Evolutionary conservation across 805 yeast genomes (phyloP), one percentile per base, ranked within the genome.

Genomic region (Ogataea chonburiensis): DNA sequence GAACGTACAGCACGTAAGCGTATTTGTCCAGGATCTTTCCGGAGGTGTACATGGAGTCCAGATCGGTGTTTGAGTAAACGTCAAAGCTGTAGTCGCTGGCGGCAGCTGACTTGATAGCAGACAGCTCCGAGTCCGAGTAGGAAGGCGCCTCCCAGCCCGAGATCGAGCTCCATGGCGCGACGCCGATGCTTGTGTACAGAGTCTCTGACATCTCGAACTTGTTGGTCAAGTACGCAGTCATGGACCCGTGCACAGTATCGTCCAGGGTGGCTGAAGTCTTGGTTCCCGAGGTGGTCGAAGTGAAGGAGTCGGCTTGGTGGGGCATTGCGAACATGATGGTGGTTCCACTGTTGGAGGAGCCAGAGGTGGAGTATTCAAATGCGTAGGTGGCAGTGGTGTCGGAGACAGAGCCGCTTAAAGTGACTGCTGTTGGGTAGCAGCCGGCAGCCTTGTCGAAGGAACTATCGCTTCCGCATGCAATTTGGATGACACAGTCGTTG

Each of bases 11-110:
- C 24, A 89, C 71, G 71, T 85, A 81, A 0, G 96, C 95, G 64
- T 81, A 89, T 63, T 88, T 89, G 49, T 87, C 95, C 43, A 87
- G 66, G 27, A 77, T 69, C 61, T 89, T 89, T n/a, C 97, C 98
- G 9, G 91, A 73, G 18, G 81, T 77, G 61, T 88, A 88, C 76
- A 59, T 71, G 17, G 70, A 70, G 42, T 70, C 73, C 24, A 70
- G 50, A 46, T 72, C 66, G 24, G 67, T 69, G 66, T 49, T 50
- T 1, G 63, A 67, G n/a, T 58, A 58, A 5, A 70, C 68, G 42
- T 73, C 76, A 23, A 59, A 67, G 19, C 55, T 51, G 21, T 58
- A 55, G 27, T 73, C 77, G 13, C 55, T 40, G 4, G 40, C 46
- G 0, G 75, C 75, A 1, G 73, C 48, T 24, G 47, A 18, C 38